Percentiles rank a stretch among this genome's conserved stretches.
Evolutionary conservation across 345 rosid genomes (phyloP).

Genomic region (Citrus maxima): DNA sequence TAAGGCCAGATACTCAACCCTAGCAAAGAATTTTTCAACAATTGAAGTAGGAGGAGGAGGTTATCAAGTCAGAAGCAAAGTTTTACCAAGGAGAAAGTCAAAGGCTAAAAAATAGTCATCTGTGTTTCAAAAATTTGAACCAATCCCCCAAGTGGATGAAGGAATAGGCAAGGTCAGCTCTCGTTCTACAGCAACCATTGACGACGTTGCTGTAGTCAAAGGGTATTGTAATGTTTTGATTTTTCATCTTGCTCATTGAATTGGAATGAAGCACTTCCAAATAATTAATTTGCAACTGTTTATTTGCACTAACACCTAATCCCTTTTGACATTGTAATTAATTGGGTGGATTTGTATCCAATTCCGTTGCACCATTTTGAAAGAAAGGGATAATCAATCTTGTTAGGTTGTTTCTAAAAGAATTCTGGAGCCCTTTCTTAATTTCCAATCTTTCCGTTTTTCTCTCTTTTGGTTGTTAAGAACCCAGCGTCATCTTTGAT

Average conservation of each 20-base stretch:
- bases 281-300: neutral
- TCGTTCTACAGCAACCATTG: slow-evolving; percentile 15
- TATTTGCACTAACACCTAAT: slow-evolving; percentile 36
- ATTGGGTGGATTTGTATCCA: neutral
- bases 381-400: neutral
- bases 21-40: neutral
- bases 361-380: neutral
- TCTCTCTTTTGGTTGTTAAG: neutral
- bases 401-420: neutral
- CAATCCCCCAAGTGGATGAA: slow-evolving; percentile 18
- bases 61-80: slow-evolving; percentile 14
- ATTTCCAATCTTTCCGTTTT: neutral
- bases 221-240: neutral
- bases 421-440: neutral
- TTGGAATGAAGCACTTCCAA: slow-evolving; percentile 17
- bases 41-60: neutral
- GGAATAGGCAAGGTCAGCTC: neutral
- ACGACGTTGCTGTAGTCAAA: neutral
- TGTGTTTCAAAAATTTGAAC: neutral
- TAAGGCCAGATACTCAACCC: neutral
- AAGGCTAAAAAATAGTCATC: neutral
- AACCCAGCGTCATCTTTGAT: neutral
- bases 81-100: slow-evolving; percentile 3
- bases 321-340: slow-evolving; percentile 25
- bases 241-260: neutral